Percentiles rank a stretch among this genome's conserved stretches.
These are phyloP conservation scores for Solanum hybrid DNA, from an alignment of 305 asterid species.

Conservation along the genomic window DNA sequence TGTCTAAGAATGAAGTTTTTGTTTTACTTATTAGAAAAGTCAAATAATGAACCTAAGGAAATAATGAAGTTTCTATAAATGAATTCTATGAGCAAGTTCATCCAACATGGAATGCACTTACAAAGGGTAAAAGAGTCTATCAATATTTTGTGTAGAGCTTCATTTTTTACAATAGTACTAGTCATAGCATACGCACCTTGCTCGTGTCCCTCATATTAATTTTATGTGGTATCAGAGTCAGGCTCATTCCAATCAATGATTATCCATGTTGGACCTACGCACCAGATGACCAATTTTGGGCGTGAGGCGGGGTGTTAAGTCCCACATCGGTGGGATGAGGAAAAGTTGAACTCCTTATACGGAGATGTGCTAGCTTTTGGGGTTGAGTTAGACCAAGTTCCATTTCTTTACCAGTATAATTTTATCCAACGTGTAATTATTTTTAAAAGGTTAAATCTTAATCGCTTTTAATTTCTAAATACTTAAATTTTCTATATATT, in stretches of 20 bases:
- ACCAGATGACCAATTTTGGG: neutral
- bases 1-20: neutral
- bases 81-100: neutral
- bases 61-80: neutral
- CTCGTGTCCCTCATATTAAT: neutral
- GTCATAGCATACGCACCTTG: neutral
- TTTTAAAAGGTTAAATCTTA: neutral
- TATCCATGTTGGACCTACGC: neutral
- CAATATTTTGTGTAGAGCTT: neutral
- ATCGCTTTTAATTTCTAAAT: neutral
- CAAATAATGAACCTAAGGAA: neutral
- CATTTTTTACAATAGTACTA: neutral
- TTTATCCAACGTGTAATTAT: neutral
- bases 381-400: neutral
- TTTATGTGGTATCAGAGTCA: neutral
- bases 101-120: neutral
- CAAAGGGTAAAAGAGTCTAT: neutral
- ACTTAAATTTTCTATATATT: neutral
- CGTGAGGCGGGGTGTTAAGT: neutral
- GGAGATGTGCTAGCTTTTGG: neutral
- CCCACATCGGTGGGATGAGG: neutral
- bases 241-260: neutral
- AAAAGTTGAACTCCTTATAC: neutral
- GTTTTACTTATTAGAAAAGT: neutral
- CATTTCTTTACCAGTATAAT: neutral